Percentiles rank a stretch among this genome's conserved stretches.
phyloP scores from a whole-genome alignment of 108 stramenopile species.

The Epithemia pelagica region DNA sequence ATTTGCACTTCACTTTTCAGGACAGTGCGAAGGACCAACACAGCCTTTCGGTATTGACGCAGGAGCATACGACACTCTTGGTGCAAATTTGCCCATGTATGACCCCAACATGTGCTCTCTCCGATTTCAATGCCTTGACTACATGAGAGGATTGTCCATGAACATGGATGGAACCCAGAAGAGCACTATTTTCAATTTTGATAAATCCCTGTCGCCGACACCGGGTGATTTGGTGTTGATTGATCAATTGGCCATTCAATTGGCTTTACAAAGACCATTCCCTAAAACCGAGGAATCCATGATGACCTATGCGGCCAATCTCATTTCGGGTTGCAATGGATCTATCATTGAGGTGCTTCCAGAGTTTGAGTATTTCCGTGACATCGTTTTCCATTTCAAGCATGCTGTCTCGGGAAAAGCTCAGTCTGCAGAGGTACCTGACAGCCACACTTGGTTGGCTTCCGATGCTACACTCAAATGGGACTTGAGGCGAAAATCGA shows the following conservation, averaged over 20 bases:
- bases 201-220: conserved; percentile 57
- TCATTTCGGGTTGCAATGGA: conserved; percentile 76
- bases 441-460: conserved; percentile 69
- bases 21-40: conserved; percentile 90
- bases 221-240: conserved; percentile 76
- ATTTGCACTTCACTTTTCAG: conserved; percentile 95
- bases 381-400: conserved; percentile 98
- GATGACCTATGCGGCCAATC: conserved; percentile 57
- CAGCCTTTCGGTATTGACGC: conserved; percentile 93
- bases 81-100: conserved; percentile 88
- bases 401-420: conserved; percentile 73
- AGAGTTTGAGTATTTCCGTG: conserved; percentile 96
- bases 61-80: conserved; percentile 90
- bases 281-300: conserved; percentile 57
- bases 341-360: conserved; percentile 92
- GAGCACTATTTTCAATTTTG: conserved; percentile 87
- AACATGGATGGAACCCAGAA: conserved; percentile 60
- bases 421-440: conserved; percentile 61
- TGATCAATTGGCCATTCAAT: conserved; percentile 74
- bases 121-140: conserved; percentile 92
- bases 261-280: conserved; percentile 71
- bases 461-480: conserved; percentile 80
- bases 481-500: conserved; percentile 40
- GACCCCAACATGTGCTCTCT: conserved; percentile 81
- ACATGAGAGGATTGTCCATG: conserved; percentile 74